Base-by-base conservation (phyloP, 2,329 filamentous ascomycete species). In the Ophiostoma australiae region DNA sequence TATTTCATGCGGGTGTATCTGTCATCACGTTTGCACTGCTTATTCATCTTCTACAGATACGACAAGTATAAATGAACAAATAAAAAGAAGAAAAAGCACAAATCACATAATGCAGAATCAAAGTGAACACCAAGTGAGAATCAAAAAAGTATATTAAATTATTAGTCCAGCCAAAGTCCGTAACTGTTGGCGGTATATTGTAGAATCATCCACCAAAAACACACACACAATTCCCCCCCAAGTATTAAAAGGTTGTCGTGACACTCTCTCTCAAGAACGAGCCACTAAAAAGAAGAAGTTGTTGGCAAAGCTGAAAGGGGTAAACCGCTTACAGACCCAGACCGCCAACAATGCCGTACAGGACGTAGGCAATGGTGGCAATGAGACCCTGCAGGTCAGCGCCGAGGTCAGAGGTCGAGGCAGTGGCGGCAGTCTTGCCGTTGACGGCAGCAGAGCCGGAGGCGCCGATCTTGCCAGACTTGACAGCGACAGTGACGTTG, bases 271-370 rank as follows among this genome's bases (percentile, higher is more conserved):
- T 6, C 41, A 23, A 55, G n/a, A 48, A 3, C 6, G 44, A n/a
- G 48, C n/a, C 15, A 48, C 20, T 55, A 55, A 23, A 55, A 11
- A 23, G 4, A 23, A 23, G 48, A 3, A 10, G n/a, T 13, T 55
- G n/a, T 6, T 2, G 20, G n/a, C n/a, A n/a, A 17, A 17, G 44
- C 6, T n/a, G 15, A 48, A 55, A 55, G n/a, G 23, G 15, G 20
- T 10, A 63, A 63, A 33, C 58, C 27, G 58, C 58, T 63, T 63
- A 63, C 55, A 61, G 55, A 10, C 27, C 27, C 55, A 61, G 55
- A 10, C 27, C 27, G 44, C 44, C 17, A 3, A 58, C 8, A 27
- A 58, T 27, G 52, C n/a, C 52, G n/a, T 27, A 27, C 52, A 58
- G 52, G n/a, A 58, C 8, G 52, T 27, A 27, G n/a, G n/a, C 52